Evolutionary conservation across 1,284 basidiomycete genomes (phyloP), one percentile per base, ranked within the genome.

Genomic region (Leccinum variabile): DNA sequence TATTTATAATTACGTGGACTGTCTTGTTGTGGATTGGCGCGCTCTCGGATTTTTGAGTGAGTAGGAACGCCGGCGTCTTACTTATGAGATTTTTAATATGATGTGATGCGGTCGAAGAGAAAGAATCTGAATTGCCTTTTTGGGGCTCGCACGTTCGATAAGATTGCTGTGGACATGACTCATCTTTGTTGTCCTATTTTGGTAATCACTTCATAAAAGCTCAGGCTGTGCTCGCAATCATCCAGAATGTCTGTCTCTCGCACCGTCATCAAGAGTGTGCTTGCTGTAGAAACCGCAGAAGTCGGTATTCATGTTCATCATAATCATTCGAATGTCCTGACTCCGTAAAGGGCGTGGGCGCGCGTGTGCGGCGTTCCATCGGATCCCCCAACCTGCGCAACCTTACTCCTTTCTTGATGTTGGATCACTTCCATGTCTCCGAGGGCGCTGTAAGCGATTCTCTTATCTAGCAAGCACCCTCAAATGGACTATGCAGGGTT

Each of bases 361-460:
- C 92, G 6, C 80, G 82, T 54, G 96, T 98, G n/a, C 84, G 95
- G 63, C 84, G 97, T 54, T 93, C 91, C 32, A 97, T 98, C 68
- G 96, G 96, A 11, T 85, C 87, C 1, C 80, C 80, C 73, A 80
- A 76, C 54, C 81, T 98, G 25, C 82, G 88, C 60, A 97, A 95
- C 74, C 79, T 97, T 54, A 90, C 90, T 0, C 96, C 95, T 0
- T 98, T 98, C 81, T 81, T 98, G 60, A 91, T 97, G 91, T 78
- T 93, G 6, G 91, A 93, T 72, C 88, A 91, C 68, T 91, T 92
- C 69, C 83, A 87, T 71, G 81, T 89, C 59, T 78, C 79, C 1
- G 73, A 84, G 69, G 87, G 87, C 59, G 87, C 87, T 16, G 87
- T 88, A 66, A 67, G 84, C 74, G 52, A 44, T 53, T 3, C 6